These are phyloP conservation scores for Aspergillus fructus DNA, from an alignment of 2,329 filamentous ascomycete genomes.

Conservation along the genomic window DNA sequence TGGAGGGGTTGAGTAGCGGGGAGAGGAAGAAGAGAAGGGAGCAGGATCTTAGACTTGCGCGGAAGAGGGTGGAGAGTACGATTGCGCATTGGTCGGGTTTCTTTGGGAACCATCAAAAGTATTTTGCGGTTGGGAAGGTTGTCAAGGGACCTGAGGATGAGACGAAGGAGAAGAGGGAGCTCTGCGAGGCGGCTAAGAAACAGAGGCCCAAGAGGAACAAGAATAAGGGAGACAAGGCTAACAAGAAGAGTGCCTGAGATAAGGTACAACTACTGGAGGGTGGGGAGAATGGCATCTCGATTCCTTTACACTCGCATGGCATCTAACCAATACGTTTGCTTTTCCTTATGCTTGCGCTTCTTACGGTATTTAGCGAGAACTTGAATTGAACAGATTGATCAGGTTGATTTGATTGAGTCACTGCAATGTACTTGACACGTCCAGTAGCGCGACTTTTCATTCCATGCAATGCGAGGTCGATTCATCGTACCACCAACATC, in stretches of 20 bases:
- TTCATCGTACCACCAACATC: constrained; percentile 34
- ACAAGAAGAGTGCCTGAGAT: constrained; percentile 10
- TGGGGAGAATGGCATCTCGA: background rate
- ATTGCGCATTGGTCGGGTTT: constrained; percentile 81
- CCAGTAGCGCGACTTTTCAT: constrained; percentile 30
- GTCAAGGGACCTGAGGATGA: constrained; percentile 51
- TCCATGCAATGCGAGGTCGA: constrained; percentile 31
- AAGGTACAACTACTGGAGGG: background rate
- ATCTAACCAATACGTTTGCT: background rate
- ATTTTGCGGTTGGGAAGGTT: constrained; percentile 76
- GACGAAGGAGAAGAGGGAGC: constrained; percentile 52
- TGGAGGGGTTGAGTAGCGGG: constrained; percentile 33
- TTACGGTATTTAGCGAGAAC: background rate
- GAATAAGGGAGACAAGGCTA: constrained; percentile 31
- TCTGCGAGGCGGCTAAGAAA: constrained; percentile 72
- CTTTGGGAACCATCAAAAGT: constrained; percentile 77
- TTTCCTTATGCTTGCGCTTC: background rate
- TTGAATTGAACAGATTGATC: constrained; percentile 23
- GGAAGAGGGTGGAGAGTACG: constrained; percentile 62
- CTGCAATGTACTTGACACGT: constrained; percentile 32
- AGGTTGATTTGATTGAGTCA: constrained; percentile 28
- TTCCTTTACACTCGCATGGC: background rate
- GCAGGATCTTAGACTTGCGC: constrained; percentile 65
- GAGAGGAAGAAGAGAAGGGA: constrained; percentile 55
- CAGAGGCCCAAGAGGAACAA: constrained; percentile 56